phyloP scores from a whole-genome alignment of 2,329 filamentous ascomycete species.

The Amesomyces nigricolor region DNA sequence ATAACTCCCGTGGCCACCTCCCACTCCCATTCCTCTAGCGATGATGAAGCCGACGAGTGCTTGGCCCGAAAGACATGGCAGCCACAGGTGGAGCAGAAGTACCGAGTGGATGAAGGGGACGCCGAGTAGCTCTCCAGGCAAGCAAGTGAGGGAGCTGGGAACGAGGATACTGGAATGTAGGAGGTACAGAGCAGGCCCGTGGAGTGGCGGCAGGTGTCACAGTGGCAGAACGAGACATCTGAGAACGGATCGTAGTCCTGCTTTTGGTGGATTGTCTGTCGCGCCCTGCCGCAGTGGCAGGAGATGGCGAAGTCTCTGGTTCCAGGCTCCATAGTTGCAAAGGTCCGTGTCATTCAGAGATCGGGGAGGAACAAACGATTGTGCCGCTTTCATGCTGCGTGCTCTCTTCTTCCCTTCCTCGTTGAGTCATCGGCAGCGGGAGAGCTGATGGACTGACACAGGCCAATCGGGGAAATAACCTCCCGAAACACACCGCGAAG shows the following conservation, averaged over 20 bases:
- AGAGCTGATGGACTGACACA: no score
- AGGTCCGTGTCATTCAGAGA: no score
- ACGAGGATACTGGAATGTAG: slow-evolving; percentile 31
- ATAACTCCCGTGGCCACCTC: slow-evolving; percentile 37
- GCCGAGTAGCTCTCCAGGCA: slow-evolving; percentile 21
- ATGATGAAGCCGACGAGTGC: not conserved
- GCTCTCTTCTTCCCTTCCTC: no score
- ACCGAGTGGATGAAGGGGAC: slow-evolving; percentile 23
- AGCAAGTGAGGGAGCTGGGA: slow-evolving; percentile 5
- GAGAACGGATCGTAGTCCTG: not conserved
- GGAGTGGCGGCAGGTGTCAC: slow-evolving; percentile 25
- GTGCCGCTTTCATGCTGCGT: no score
- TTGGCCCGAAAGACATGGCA: slow-evolving; percentile 36
- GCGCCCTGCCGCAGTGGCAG: slow-evolving; percentile 24
- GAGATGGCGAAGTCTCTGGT: slow-evolving; percentile 26
- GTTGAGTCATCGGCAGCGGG: no score
- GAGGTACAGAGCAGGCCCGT: slow-evolving; percentile 37
- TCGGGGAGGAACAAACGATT: no score
- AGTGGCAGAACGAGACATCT: slow-evolving; percentile 26
- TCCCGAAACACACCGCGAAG: no score
- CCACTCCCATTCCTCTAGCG: slow-evolving; percentile 26
- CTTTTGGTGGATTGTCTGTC: slow-evolving; percentile 7
- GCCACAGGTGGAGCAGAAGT: slow-evolving; percentile 38
- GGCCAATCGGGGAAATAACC: no score
- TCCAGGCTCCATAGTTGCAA: not conserved